Conservation (phyloP, 2,329 filamentous ascomycete genomes). For the Cephalotrichum gorgonifer region DNA sequence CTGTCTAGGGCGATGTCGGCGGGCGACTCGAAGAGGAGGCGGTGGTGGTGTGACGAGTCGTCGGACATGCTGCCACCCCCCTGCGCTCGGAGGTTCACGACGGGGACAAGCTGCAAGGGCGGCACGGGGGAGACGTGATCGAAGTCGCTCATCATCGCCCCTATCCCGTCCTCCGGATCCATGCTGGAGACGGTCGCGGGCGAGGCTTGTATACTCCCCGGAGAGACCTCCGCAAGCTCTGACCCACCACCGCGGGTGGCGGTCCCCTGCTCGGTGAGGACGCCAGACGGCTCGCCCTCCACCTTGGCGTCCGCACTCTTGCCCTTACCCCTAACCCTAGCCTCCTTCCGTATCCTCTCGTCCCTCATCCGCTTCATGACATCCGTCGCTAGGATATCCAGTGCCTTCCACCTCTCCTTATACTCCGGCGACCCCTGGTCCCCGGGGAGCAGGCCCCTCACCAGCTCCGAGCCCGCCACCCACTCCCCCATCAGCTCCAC, state of each 20-base stretch:
- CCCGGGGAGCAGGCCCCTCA: slow-evolving; percentile 42
- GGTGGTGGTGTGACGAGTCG: too few relatives aligned
- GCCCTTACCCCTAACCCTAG: slow-evolving; percentile 11
- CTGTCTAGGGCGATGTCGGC: slow-evolving; percentile 23
- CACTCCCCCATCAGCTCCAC: slow-evolving; percentile 57
- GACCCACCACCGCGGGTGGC: too few relatives aligned
- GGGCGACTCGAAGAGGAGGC: not conserved
- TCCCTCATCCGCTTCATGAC: slow-evolving; percentile 69
- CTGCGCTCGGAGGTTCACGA: not conserved
- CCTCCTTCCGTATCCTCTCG: slow-evolving; percentile 47
- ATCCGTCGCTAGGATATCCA: slow-evolving; percentile 64
- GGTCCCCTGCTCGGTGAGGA: not conserved
- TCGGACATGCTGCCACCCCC: too few relatives aligned
- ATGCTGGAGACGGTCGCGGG: slow-evolving; percentile 8
- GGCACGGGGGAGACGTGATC: slow-evolving; percentile 7
- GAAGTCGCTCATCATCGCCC: slow-evolving; percentile 5
- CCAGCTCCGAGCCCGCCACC: slow-evolving; percentile 46
- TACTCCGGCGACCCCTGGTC: slow-evolving; percentile 41
- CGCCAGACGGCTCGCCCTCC: not conserved
- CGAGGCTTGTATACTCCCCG: slow-evolving; percentile 6
- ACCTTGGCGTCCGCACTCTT: slow-evolving; percentile 1
- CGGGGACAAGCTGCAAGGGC: slow-evolving; percentile 7
- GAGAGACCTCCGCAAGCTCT: too few relatives aligned
- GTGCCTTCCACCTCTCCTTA: slow-evolving; percentile 46
- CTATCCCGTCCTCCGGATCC: slow-evolving; percentile 12